Base-by-base conservation (phyloP, 345 rosid genomes). In the Citrus maxima region DNA sequence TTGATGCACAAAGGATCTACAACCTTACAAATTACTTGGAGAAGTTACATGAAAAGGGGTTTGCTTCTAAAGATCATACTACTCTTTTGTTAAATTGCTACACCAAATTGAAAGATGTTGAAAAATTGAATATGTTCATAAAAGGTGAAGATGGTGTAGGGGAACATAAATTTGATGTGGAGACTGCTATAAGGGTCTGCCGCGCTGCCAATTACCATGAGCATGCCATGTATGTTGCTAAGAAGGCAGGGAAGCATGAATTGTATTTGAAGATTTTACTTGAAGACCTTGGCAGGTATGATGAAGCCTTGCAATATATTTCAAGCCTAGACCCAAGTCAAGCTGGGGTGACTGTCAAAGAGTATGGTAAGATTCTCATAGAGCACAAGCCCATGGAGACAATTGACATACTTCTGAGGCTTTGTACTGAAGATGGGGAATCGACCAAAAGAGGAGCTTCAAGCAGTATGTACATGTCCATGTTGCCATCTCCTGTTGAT, bases 11-110 rank as follows among this genome's bases (percentile, higher is more conserved):
- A 84, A 96, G 98, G 84, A 96, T 96, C 80, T 86, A 96, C 90
- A 96, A 96, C 84, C 98, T 96, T 72, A 96, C 99, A 58, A 96
- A 87, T 87, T 96, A 94, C 89, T 67, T 96, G 86, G 99, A 96
- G 80, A 94, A 96, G 75, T 85, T 96, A 79, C 98, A 94, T 80
- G 97, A 93, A 91, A 96, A 96, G 80, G 98, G 99, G 38, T 87
- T 96, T 82, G 97, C 98, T 84, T 96, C 97, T n/a, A 96, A 96
- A 85, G 97, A 96, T 86, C 99, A 96, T 83, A 96, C 99, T 1
- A 96, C 99, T 42, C 93, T 94, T 83, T 90, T 96, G 84, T 85
- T 96, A 82, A 94, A 96, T 85, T 94, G 99, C 85, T 96, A 94
- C 80, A 96, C 99, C 65, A 96, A 94, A 82, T 80, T 96, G 86